Evolutionary conservation across 2,329 filamentous ascomycete genomes (phyloP).

Genomic region (Penicillium janthinellum): DNA sequence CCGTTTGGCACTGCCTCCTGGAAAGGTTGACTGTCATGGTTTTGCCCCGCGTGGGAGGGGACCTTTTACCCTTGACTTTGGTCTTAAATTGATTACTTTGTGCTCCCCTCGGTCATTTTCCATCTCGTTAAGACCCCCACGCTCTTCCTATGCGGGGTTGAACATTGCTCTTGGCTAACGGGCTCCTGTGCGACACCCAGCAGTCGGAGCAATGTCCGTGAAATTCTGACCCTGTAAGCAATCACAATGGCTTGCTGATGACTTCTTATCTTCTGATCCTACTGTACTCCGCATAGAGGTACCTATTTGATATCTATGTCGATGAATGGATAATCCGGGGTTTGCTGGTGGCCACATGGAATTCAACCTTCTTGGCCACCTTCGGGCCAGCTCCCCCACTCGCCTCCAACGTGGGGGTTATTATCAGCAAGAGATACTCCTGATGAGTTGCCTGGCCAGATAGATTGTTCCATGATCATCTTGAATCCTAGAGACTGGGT

Average conservation of each 20-base stretch:
- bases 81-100: too few relatives aligned
- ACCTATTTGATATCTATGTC: background rate
- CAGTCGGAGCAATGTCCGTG: background rate
- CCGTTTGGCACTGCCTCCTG: slow-evolving; percentile 1
- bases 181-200: background rate
- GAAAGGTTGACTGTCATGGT: background rate
- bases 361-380: background rate
- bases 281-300: too few relatives aligned
- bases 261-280: background rate
- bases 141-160: slow-evolving; percentile 6
- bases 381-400: background rate
- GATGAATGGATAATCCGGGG: background rate
- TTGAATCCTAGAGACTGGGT: background rate
- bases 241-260: background rate
- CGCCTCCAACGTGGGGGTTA: slow-evolving; percentile 3
- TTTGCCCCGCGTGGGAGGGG: background rate
- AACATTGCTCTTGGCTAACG: background rate
- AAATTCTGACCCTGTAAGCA: background rate
- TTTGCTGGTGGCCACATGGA: background rate
- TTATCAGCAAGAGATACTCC: background rate
- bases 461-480: background rate
- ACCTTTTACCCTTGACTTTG: too few relatives aligned
- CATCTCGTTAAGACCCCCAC: background rate
- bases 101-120: background rate
- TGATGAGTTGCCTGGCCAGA: background rate